Evolutionary conservation across 805 yeast genomes (phyloP).

Genomic region (Zygoascus biomembranicola): DNA sequence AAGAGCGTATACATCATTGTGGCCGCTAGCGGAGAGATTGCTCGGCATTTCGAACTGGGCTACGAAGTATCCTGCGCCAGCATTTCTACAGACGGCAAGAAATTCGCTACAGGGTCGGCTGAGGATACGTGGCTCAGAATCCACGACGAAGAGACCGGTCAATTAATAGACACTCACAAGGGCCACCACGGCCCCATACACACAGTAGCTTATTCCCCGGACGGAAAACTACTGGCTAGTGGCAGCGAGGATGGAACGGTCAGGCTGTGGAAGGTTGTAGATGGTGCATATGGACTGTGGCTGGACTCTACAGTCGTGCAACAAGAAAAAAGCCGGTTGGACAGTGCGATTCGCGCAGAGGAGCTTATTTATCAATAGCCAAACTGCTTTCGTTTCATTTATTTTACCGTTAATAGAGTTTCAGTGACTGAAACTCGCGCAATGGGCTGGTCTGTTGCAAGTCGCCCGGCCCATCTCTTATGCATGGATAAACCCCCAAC

Average conservation of each 20-base stretch:
- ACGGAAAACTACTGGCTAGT: slow-evolving; percentile 64
- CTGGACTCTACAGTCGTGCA: background rate
- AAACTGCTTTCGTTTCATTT: too few relatives aligned
- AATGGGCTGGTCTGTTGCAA: background rate
- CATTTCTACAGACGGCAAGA: slow-evolving; percentile 14
- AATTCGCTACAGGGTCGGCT: slow-evolving; percentile 23
- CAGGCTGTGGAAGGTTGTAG: slow-evolving; percentile 74
- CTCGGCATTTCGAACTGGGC: slow-evolving; percentile 16
- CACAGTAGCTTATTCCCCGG: slow-evolving; percentile 80
- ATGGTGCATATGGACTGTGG: slow-evolving; percentile 28
- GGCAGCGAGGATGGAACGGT: slow-evolving; percentile 98
- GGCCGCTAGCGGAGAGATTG: slow-evolving; percentile 10
- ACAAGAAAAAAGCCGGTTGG: background rate
- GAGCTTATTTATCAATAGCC: background rate
- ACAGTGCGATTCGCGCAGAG: background rate
- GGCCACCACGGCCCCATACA: slow-evolving; percentile 98
- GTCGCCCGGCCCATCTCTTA: background rate
- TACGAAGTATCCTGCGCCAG: slow-evolving; percentile 23
- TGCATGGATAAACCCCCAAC: background rate
- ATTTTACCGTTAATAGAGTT: too few relatives aligned
- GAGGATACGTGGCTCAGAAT: slow-evolving; percentile 27
- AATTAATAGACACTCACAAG: slow-evolving; percentile 74
- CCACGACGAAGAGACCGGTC: slow-evolving; percentile 54
- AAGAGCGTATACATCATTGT: slow-evolving; percentile 16
- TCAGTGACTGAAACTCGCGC: background rate